Evolutionary conservation across 2,329 filamentous ascomycete species (phyloP).

Genomic region (Graphiopsis chlorocephala): DNA sequence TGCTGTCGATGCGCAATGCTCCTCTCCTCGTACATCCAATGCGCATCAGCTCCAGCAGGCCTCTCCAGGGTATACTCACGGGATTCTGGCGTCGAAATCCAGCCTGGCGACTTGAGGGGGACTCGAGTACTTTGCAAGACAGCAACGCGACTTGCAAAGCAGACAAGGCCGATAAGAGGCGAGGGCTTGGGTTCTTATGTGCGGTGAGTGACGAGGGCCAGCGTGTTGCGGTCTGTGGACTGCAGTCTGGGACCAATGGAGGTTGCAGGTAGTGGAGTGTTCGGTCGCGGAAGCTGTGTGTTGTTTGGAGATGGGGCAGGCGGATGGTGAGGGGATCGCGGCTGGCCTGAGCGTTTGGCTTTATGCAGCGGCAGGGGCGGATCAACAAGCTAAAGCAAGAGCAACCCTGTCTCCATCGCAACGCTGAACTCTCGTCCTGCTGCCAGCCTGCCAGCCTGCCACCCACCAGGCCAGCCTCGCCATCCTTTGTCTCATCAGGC

Average conservation of each 20-base stretch:
- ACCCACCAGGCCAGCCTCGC: neutral
- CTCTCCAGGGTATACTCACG: conserved; percentile 42
- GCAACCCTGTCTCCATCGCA: conserved; percentile 1
- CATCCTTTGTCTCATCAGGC: neutral
- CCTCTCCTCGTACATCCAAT: neutral
- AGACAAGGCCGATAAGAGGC: conserved; percentile 7
- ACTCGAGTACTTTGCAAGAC: conserved; percentile 65
- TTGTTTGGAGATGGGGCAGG: neutral
- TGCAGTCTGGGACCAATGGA: conserved; percentile 1
- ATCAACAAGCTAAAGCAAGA: neutral
- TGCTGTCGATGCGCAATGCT: neutral
- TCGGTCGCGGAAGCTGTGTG: neutral
- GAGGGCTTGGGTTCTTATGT: neutral
- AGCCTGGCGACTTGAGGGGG: conserved; percentile 82
- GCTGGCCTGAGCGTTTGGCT: neutral
- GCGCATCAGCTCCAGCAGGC: neutral
- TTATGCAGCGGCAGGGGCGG: conserved; percentile 7
- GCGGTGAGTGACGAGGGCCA: neutral
- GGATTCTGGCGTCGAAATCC: conserved; percentile 99
- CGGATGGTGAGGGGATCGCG: conserved; percentile 1
- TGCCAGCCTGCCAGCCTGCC: neutral
- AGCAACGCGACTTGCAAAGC: conserved; percentile 18
- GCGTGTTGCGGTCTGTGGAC: conserved; percentile 3
- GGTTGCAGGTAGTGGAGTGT: conserved; percentile 9
- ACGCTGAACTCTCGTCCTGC: neutral